These are phyloP conservation scores for Colletotrichum incanum DNA, from an alignment of 2,329 filamentous ascomycete genomes.

Conservation along the genomic window DNA sequence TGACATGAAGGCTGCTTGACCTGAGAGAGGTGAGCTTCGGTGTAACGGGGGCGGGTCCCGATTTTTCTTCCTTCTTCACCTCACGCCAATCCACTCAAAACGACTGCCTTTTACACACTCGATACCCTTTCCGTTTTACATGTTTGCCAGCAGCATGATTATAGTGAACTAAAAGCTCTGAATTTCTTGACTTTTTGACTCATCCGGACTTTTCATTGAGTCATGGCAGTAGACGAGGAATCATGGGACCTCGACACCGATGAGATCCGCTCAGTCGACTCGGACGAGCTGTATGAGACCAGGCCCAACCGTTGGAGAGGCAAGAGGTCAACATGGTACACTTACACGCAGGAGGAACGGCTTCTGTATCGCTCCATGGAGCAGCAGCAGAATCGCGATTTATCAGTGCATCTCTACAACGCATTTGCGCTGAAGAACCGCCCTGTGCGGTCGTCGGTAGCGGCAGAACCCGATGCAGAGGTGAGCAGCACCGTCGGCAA, in stretches of 20 bases:
- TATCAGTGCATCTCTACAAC: slow-evolving; percentile 86
- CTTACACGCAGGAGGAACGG: slow-evolving; percentile 74
- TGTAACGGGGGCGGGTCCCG: slow-evolving; percentile 15
- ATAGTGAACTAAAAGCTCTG: not conserved
- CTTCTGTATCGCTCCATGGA: slow-evolving; percentile 75
- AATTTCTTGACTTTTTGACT: no score
- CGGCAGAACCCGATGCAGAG: slow-evolving; percentile 9
- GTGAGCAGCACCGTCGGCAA: not conserved
- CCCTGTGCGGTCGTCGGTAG: slow-evolving; percentile 8
- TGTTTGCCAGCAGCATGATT: not conserved
- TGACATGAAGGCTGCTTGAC: not conserved
- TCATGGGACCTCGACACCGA: slow-evolving; percentile 61
- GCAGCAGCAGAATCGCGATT: slow-evolving; percentile 74
- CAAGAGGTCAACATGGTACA: slow-evolving; percentile 75
- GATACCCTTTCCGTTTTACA: not conserved
- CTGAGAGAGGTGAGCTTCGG: slow-evolving; percentile 11
- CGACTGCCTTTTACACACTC: not conserved
- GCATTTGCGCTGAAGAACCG: slow-evolving; percentile 77
- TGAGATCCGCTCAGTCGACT: slow-evolving; percentile 63
- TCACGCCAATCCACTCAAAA: slow-evolving; percentile 10
- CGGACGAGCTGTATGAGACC: slow-evolving; percentile 62
- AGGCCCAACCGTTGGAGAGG: slow-evolving; percentile 84
- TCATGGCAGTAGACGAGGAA: slow-evolving; percentile 44
- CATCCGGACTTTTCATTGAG: not conserved
- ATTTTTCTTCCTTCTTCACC: slow-evolving; percentile 35